Conservation (phyloP, 768 basidiomycete genomes). For the Hirschioporus abietinus region DNA sequence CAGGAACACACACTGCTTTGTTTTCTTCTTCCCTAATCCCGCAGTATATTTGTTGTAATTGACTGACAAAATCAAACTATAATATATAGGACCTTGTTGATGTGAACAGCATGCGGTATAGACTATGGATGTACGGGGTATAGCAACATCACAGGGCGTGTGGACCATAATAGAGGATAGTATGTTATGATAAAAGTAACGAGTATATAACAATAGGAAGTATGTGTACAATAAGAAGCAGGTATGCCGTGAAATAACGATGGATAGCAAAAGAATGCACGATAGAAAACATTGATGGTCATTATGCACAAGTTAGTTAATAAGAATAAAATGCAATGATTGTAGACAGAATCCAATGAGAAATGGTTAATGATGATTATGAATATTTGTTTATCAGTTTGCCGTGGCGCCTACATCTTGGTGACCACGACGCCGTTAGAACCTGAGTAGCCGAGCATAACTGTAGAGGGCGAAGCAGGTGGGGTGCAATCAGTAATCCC, state of each 20-base stretch:
- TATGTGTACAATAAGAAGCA: conserved; percentile 1
- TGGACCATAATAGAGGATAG: not conserved
- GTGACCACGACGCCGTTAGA: not conserved
- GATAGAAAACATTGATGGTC: not conserved
- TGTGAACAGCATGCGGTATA: not conserved
- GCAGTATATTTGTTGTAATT: not conserved
- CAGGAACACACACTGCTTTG: not conserved
- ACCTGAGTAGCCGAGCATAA: not conserved
- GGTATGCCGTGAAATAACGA: not conserved
- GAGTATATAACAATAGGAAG: not conserved
- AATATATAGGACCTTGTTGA: not conserved
- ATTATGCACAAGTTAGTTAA: conserved; percentile 1
- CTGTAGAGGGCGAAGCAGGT: not conserved
- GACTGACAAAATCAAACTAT: not conserved
- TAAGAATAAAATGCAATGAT: not conserved
- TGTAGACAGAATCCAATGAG: not conserved
- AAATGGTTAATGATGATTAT: not conserved
- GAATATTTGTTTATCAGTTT: not conserved
- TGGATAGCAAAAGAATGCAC: conserved; percentile 1
- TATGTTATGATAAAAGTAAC: not conserved
- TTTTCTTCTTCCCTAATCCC: not conserved
- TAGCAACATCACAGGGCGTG: not conserved
- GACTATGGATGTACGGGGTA: not conserved
- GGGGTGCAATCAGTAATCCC: not conserved
- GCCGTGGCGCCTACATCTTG: not conserved